Evolutionary conservation across 441 rosid species (phyloP).

Genomic region (Aquilaria agallochum): DNA sequence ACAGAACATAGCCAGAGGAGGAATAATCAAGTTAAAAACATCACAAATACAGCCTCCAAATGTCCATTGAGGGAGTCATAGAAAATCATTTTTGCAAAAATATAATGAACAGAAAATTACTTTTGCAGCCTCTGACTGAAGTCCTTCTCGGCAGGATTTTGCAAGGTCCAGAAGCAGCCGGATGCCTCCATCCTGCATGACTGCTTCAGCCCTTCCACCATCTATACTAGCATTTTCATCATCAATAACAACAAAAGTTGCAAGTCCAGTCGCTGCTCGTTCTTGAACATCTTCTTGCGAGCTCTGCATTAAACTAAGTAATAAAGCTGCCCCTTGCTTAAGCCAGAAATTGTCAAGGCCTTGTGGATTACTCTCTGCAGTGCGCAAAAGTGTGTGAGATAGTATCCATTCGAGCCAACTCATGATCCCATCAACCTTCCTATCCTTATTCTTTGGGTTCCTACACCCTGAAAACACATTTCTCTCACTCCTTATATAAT

Average conservation of each 20-base stretch:
- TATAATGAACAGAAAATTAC: slow-evolving; percentile 22
- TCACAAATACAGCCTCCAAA: neutral
- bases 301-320: slow-evolving; percentile 86
- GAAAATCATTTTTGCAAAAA: neutral
- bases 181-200: slow-evolving; percentile 86
- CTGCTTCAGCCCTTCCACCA: slow-evolving; percentile 92
- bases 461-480: slow-evolving; percentile 65
- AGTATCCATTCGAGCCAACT: slow-evolving; percentile 88
- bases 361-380: slow-evolving; percentile 82
- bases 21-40: neutral
- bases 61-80: neutral
- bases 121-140: slow-evolving; percentile 98
- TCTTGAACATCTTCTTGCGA: slow-evolving; percentile 95
- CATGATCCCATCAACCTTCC: slow-evolving; percentile 58
- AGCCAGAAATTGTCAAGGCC: slow-evolving; percentile 89
- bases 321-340: slow-evolving; percentile 80
- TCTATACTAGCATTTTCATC: slow-evolving; percentile 96
- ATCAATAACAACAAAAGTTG: slow-evolving; percentile 88
- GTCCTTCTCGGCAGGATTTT: slow-evolving; percentile 94
- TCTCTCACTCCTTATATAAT: slow-evolving; percentile 45
- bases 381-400: slow-evolving; percentile 78
- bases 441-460: slow-evolving; percentile 40
- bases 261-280: slow-evolving; percentile 91
- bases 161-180: slow-evolving; percentile 86
- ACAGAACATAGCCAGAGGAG: slow-evolving; percentile 3